These are phyloP conservation scores for Tympanopsis confertula DNA, from an alignment of 2,329 filamentous ascomycete genomes.

Conservation along the genomic window DNA sequence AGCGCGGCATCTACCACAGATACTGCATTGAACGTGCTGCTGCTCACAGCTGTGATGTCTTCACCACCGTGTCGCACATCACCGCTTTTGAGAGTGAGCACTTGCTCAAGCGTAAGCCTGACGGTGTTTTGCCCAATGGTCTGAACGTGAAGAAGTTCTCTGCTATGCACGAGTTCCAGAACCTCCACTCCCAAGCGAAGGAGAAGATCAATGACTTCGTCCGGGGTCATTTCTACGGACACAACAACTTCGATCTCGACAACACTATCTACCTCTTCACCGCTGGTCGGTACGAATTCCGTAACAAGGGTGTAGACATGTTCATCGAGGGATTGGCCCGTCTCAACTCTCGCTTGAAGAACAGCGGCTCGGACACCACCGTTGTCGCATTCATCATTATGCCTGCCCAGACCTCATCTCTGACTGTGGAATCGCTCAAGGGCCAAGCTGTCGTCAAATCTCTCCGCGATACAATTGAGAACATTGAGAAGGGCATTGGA, in stretches of 20 bases:
- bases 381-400: conserved; percentile 98
- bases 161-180: conserved; percentile 97
- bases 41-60: conserved; percentile 85
- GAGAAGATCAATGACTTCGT: conserved; percentile 98
- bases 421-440: conserved; percentile 90
- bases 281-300: conserved; percentile 89
- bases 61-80: conserved; percentile 97
- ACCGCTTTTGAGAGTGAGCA: conserved; percentile 98
- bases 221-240: conserved; percentile 93
- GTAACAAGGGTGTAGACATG: conserved; percentile 99
- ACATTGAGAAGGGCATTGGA: conserved; percentile 85
- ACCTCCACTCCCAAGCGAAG: conserved; percentile 89
- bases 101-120: conserved; percentile 90
- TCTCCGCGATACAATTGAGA: conserved; percentile 78
- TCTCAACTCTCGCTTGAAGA: conserved; percentile 85
- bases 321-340: conserved; percentile 94
- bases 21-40: conserved; percentile 96
- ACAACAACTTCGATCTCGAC: conserved; percentile 92
- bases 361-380: conserved; percentile 74
- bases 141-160: conserved; percentile 98
- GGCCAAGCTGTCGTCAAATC: conserved; percentile 97
- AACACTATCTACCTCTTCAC: conserved; percentile 98
- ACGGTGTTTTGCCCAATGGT: conserved; percentile 90
- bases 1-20: conserved; percentile 94
- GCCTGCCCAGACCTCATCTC: conserved; percentile 88